Evolutionary conservation across 129 eudicot species (phyloP), one percentile per base, ranked within the genome.

Genomic region (Rutidosis leptorrhynchoides): DNA sequence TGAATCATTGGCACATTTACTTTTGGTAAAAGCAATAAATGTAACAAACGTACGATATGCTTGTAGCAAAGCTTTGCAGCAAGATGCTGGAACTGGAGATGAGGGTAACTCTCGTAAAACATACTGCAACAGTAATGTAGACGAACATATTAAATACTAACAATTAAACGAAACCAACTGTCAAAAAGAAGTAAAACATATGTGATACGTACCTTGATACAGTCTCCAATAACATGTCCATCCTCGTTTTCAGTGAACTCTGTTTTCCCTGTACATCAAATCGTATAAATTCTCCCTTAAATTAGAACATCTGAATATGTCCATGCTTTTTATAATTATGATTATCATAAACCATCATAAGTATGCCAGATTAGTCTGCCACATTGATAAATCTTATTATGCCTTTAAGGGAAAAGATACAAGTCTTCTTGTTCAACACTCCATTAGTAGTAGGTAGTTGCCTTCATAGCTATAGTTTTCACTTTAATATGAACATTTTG

Each of bases 21-120:
- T 48, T 22, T 62, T 49, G 51, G 21, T 63, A 53, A 0, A 63
- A 53, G 37, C n/a, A 56, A n/a, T 60, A 58, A 56, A n/a, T 60
- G 48, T 17, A 60, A 61, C 17, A 62, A 62, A 78, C 98, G 67
- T 80, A 93, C 98, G 83, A 75, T 56, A 88, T 74, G 98, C 96
- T 80, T 93, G 96, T 37, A 93, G 83, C 64, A 93, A 87, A 56
- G 98, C 96, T 69, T 86, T 93, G 86, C 98, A 93, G 83, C 98
- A 93, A 77, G 98, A 85, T 70, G 96, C 96, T 48, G 98, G 98
- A 65, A 93, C 98, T 30, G 98, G 98, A 71, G 96, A 88, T 66
- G 98, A 93, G 52, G 98, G 98, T 62, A 93, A 86, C 74, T 93
- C 98, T 64, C 98, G 90, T 26, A 93, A 82, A 73, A 88, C 84